Evolutionary conservation across 441 rosid species (phyloP).

Genomic region (Isatis lusitanica): DNA sequence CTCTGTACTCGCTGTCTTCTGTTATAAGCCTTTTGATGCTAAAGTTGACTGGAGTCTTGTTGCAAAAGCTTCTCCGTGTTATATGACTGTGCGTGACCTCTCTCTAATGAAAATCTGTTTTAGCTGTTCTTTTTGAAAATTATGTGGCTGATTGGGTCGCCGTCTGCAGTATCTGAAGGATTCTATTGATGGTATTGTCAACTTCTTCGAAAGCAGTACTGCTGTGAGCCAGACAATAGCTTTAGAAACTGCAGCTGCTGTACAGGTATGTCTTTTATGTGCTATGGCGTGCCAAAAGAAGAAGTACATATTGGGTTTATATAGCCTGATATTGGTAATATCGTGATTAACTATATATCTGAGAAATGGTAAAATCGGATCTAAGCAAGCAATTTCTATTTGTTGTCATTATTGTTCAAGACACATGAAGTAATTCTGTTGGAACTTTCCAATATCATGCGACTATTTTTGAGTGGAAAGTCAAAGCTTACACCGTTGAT

Average conservation of each 20-base stretch:
- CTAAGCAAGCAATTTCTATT: slow-evolving; percentile 1
- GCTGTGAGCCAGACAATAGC: slow-evolving; percentile 92
- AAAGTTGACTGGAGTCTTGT: slow-evolving; percentile 98
- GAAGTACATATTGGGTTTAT: background rate
- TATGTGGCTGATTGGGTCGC: slow-evolving; percentile 41
- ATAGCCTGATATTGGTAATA: slow-evolving; percentile 23
- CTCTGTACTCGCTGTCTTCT: slow-evolving; percentile 81
- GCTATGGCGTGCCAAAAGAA: slow-evolving; percentile 11
- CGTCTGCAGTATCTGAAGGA: slow-evolving; percentile 90
- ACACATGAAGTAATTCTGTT: slow-evolving; percentile 14
- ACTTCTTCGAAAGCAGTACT: slow-evolving; percentile 82
- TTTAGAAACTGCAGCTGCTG: slow-evolving; percentile 96
- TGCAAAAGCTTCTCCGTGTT: slow-evolving; percentile 98
- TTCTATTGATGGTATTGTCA: slow-evolving; percentile 68
- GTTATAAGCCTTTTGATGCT: slow-evolving; percentile 94
- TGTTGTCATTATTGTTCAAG: slow-evolving; percentile 2
- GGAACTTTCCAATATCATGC: slow-evolving; percentile 1
- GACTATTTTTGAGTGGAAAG: background rate
- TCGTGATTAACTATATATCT: slow-evolving; percentile 5
- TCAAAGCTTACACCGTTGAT: slow-evolving; percentile 1
- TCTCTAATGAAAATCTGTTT: slow-evolving; percentile 27
- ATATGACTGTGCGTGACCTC: slow-evolving; percentile 73
- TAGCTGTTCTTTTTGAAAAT: slow-evolving; percentile 8
- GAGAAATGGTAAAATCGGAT: slow-evolving; percentile 4
- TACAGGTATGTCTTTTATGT: slow-evolving; percentile 67